Percentiles rank a stretch among this genome's conserved stretches.
These are phyloP conservation scores for Xanthoparmelia taractica DNA, from an alignment of 495 filamentous ascomycete genomes.

Conservation along the genomic window DNA sequence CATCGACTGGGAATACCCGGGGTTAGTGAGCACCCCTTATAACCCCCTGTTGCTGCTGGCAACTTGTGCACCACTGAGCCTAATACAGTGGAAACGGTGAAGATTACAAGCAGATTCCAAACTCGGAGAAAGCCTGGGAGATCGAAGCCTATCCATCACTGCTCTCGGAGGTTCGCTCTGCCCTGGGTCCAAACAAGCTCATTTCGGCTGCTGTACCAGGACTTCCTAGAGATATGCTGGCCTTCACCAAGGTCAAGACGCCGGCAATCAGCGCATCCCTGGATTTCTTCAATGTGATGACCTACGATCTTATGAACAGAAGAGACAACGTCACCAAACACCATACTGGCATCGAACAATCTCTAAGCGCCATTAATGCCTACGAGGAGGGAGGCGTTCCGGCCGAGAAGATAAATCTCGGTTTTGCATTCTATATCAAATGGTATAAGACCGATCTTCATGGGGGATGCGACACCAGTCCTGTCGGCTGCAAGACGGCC, in stretches of 20 bases:
- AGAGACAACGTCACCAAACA: slow-evolving; percentile 61
- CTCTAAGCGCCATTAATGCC: slow-evolving; percentile 47
- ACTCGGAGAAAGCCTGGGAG: slow-evolving; percentile 51
- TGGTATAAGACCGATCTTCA: slow-evolving; percentile 57
- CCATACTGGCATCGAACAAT: slow-evolving; percentile 52
- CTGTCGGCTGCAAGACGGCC: slow-evolving; percentile 56
- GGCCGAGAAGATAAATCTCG: slow-evolving; percentile 56
- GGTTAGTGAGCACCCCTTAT: slow-evolving; percentile 29
- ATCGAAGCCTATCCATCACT: slow-evolving; percentile 58
- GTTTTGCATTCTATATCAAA: slow-evolving; percentile 68
- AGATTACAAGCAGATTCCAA: slow-evolving; percentile 64
- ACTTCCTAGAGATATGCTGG: slow-evolving; percentile 61
- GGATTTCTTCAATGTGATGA: slow-evolving; percentile 74
- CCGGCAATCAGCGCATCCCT: slow-evolving; percentile 56
- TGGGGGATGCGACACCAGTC: slow-evolving; percentile 36
- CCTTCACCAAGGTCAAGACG: slow-evolving; percentile 55
- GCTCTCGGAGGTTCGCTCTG: slow-evolving; percentile 50
- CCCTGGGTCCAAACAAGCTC: slow-evolving; percentile 51
- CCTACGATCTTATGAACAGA: slow-evolving; percentile 72
- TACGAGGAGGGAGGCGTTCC: slow-evolving; percentile 54
- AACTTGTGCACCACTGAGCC: not conserved
- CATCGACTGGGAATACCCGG: slow-evolving; percentile 78
- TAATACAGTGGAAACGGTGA: slow-evolving; percentile 58
- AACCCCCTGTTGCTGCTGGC: too few species aligned
- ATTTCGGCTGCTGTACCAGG: slow-evolving; percentile 68